These are phyloP conservation scores for Aspergillus fischeri DNA, from an alignment of 2,329 filamentous ascomycete genomes.

Conservation along the genomic window DNA sequence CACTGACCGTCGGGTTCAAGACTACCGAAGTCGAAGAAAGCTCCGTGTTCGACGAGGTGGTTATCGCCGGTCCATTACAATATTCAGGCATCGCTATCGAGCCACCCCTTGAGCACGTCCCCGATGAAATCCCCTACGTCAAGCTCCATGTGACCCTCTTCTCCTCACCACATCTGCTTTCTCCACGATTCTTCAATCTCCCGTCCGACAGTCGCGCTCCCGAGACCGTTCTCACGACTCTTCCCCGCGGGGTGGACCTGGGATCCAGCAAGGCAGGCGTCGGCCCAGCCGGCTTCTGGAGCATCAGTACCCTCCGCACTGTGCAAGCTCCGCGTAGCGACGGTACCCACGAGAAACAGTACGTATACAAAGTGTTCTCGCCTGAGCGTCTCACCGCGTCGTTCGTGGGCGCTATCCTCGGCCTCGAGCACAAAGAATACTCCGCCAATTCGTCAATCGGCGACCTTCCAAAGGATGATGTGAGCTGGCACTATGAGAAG, in stretches of 20 bases:
- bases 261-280: conserved; percentile 49
- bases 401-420: conserved; percentile 50
- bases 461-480: conserved; percentile 38
- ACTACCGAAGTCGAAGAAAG: conserved; percentile 15
- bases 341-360: conserved; percentile 38
- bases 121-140: conserved; percentile 81
- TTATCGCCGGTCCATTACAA: conserved; percentile 81
- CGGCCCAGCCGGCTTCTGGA: conserved; percentile 77
- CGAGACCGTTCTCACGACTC: conserved; percentile 75
- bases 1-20: conserved; percentile 43
- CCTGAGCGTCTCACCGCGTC: conserved; percentile 44
- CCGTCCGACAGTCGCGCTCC: conserved; percentile 52
- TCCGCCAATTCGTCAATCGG: conserved; percentile 25
- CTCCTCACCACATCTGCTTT: conserved; percentile 69
- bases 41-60: conserved; percentile 66
- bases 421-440: conserved; percentile 29
- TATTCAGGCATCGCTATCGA: conserved; percentile 64
- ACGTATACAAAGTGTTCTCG: conserved; percentile 66
- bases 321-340: conserved; percentile 54
- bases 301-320: conserved; percentile 68
- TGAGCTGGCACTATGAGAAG: conserved; percentile 75
- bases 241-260: conserved; percentile 52
- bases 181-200: conserved; percentile 68
- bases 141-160: conserved; percentile 87
- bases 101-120: conserved; percentile 44